These are phyloP conservation scores for Barnettozyma vustinii DNA, from an alignment of 805 yeast species.

Conservation along the genomic window DNA sequence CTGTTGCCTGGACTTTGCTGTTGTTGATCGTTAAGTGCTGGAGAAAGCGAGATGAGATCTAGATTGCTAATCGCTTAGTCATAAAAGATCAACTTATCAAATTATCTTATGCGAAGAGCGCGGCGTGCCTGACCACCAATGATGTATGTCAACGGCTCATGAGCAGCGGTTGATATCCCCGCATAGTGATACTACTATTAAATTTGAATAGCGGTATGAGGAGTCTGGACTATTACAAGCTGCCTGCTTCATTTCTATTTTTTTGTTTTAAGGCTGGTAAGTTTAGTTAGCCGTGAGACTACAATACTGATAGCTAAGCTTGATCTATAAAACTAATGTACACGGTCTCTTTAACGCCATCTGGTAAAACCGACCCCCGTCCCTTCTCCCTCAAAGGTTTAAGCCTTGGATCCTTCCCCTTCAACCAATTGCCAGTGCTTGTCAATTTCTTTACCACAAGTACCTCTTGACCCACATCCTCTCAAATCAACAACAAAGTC, in stretches of 20 bases:
- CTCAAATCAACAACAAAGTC: constrained; percentile 64
- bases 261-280: too few species aligned
- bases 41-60: not conserved
- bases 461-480: constrained; percentile 43
- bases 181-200: too few species aligned
- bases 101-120: too few species aligned
- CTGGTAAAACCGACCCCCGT: not conserved
- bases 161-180: too few species aligned
- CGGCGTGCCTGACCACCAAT: too few species aligned
- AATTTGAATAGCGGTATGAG: too few species aligned
- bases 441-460: constrained; percentile 49
- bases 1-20: constrained; percentile 5
- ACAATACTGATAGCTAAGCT: not conserved
- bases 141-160: too few species aligned
- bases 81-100: too few species aligned
- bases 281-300: too few species aligned
- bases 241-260: too few species aligned
- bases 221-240: too few species aligned
- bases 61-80: not conserved
- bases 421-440: constrained; percentile 27
- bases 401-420: constrained; percentile 1
- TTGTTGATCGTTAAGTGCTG: constrained; percentile 4
- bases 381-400: too few species aligned
- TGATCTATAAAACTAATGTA: not conserved
- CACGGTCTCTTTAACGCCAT: not conserved